Evolutionary conservation across 1,139 yeast species (phyloP), one percentile per base, ranked within the genome.

Genomic region (Trichomonascaceae sp.): DNA sequence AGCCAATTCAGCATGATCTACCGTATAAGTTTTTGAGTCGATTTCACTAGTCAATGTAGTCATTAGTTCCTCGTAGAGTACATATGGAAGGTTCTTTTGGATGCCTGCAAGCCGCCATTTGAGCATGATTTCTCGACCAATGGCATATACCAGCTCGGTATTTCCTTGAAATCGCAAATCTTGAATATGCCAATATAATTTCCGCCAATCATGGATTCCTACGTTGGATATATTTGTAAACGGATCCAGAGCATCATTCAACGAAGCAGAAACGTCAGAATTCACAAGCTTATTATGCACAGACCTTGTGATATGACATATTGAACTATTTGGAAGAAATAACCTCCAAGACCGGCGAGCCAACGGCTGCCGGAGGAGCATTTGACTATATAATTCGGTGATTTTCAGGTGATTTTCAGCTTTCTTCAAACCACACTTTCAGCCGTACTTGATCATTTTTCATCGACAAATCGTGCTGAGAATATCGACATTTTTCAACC

Each of bases 1-100:
- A 0, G 53, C 58, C 19, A 56, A 49, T 18, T 55, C 53, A 17
- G 57, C 54, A 17, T 47, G 53, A 30, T 38, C 46, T 13, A 48
- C 30, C 13, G 44, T 39, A 20, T n/a, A 15, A 8, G 36, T 18
- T 19, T 39, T 15, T 12, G 27, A 10, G 36, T 44, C 44, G 22
- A 43, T 30, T 24, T 53, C 55, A 8, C 43, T 27, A 2, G 49
- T 43, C 17, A 53, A 36, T 12, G 51, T 50, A 22, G 50, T 48
- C 45, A 47, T 44, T 12, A 50, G 32, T 36, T 45, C 49, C 36
- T 47, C 48, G 30, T 50, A 46, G 8, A 50, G 43, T 20, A 41
- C 43, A 36, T 38, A 24, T 13, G 53, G 52, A n/a, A 47, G 36
- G 12, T 41, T 24, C 15, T 44, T 36, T 12, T 15, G 17, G 19